These are phyloP conservation scores for Podospora pseudocomata DNA, from an alignment of 495 filamentous ascomycete genomes.

Conservation along the genomic window DNA sequence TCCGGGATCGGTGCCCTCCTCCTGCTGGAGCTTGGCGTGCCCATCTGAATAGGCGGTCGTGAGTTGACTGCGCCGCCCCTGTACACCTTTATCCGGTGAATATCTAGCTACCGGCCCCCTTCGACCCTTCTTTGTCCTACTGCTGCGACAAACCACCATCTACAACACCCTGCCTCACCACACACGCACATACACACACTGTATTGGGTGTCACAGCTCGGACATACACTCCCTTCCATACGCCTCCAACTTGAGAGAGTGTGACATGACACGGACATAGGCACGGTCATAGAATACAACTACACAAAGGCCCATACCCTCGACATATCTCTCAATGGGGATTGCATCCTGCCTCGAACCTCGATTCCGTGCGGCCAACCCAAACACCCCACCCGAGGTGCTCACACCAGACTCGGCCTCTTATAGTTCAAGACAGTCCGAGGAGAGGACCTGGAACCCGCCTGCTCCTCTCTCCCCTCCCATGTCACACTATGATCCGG, in stretches of 20 bases:
- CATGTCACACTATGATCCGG: constrained; percentile 52
- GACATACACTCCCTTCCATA: constrained; percentile 9
- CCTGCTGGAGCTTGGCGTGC: constrained; percentile 27
- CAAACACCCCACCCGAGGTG: constrained; percentile 45
- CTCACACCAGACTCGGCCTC: constrained; percentile 42
- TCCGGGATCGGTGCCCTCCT: constrained; percentile 32
- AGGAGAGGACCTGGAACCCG: constrained; percentile 39
- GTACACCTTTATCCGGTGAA: constrained; percentile 36
- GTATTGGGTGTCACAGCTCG: constrained; percentile 1
- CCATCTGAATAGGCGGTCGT: constrained; percentile 22
- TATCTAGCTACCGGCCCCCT: constrained; percentile 31
- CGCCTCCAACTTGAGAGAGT: constrained; percentile 14
- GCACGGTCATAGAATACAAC: constrained; percentile 15
- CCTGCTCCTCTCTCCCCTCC: constrained; percentile 43
- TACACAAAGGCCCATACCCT: constrained; percentile 13
- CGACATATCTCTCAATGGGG: constrained; percentile 45
- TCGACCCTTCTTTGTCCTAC: constrained; percentile 21
- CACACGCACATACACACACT: background rate
- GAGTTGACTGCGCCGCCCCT: constrained; percentile 34
- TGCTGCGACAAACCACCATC: constrained; percentile 8
- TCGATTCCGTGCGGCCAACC: constrained; percentile 41
- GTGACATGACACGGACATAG: constrained; percentile 22
- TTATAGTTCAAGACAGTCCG: constrained; percentile 36
- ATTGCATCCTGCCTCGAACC: constrained; percentile 44
- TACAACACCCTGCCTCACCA: constrained; percentile 2